These are phyloP conservation scores for Kwoniella pini DNA, from an alignment of 768 basidiomycete genomes.

Conservation along the genomic window DNA sequence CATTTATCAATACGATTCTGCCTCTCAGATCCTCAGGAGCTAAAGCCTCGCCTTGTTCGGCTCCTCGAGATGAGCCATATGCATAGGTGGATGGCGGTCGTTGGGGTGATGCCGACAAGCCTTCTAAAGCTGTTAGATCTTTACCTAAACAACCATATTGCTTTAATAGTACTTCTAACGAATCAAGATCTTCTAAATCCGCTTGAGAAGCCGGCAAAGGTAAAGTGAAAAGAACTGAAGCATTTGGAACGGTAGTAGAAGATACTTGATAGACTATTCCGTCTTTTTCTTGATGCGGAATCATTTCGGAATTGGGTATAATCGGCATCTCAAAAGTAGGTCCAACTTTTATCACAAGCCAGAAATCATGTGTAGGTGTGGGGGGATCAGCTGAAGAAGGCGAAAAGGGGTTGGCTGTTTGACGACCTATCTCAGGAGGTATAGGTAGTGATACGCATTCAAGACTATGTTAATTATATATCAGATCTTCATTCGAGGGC, in stretches of 20 bases:
- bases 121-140: constrained; percentile 31
- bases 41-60: not conserved
- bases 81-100: not conserved
- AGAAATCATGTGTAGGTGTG: constrained; percentile 62
- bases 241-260: constrained; percentile 55
- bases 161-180: constrained; percentile 65
- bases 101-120: constrained; percentile 20
- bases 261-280: constrained; percentile 44
- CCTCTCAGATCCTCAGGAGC: constrained; percentile 56
- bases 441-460: constrained; percentile 64
- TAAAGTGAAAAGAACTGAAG: constrained; percentile 40
- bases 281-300: constrained; percentile 50
- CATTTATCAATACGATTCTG: constrained; percentile 69
- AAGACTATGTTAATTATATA: constrained; percentile 57
- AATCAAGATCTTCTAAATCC: constrained; percentile 59
- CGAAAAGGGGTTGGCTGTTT: constrained; percentile 50
- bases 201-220: constrained; percentile 53
- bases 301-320: constrained; percentile 62
- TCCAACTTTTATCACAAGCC: constrained; percentile 65
- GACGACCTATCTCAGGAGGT: constrained; percentile 43
- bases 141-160: constrained; percentile 61
- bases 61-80: not conserved
- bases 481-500: not conserved
- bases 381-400: constrained; percentile 45
- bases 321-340: constrained; percentile 63